Base-by-base conservation (phyloP, 495 filamentous ascomycete species). In the Xylaria bambusicola region DNA sequence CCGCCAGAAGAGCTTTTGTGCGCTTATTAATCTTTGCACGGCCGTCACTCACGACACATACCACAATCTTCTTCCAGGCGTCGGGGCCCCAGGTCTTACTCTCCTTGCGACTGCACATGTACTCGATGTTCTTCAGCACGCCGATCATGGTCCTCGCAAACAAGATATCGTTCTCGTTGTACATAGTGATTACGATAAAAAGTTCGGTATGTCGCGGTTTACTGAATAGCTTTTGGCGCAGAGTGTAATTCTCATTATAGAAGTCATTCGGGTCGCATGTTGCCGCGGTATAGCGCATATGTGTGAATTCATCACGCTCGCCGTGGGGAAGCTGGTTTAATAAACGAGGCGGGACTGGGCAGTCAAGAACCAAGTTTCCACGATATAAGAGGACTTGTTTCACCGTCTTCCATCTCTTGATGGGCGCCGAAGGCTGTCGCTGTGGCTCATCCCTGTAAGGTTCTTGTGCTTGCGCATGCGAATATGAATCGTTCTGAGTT, bases 11-110 rank as follows among this genome's bases (percentile, higher is more conserved):
- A 41, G 93, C 92, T 62, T 88, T 84, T 7, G 95, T 98, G 52
- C 95, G 82, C 1, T 91, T 87, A 71, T 97, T 96, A 74, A 99
- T 98, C 79, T 99, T 99, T 41, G 88, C 91, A 86, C 94, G 94
- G 57, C 95, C 95, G 65, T 99, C 95, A 62, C 93, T 97, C 57
- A 99, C 93, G 18, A 99, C 86, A 69, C 95, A 99, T 15, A 99
- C 95, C 12, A 99, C 95, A 62, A 99, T 96, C 79, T 98, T 98
- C 78, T 98, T 98, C 95, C 95, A 99, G 4, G 93, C 91, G 66
- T 99, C 94, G 73, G 90, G 92, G 58, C 95, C 95, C 95, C 95
- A 99, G 1, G 93, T 99, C 75, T 93, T 95, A 71, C 92, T 96
- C 63, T 86, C 88, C 6, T 87, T 88, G 35, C 93, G 82, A 36